Base-by-base conservation (phyloP, 176 grass and related monocot genomes). In the Ananas comosus region DNA sequence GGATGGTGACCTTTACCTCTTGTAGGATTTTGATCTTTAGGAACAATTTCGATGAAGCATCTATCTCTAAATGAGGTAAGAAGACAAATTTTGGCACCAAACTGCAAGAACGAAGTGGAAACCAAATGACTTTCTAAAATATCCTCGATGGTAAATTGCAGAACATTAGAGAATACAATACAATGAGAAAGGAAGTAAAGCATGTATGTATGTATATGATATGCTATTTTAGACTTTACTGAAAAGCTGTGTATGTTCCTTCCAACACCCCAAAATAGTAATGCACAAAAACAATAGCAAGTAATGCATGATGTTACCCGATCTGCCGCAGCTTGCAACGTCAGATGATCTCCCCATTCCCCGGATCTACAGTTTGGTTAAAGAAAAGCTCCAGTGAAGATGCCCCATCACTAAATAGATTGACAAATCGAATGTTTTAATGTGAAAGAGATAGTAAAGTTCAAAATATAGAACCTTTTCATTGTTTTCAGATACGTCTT, bases 311-410 rank as follows among this genome's bases (percentile, higher is more conserved):
- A 84, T 61, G 66, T 84, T 92, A 97, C 94, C 79, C 78, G 73
- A 65, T 97, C 94, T 81, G 94, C 94, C 81, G 86, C 86, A 4
- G 89, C 89, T 83, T 97, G 94, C 77, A 97, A 74, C 69, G 86
- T 97, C 53, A 97, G 81, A 80, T 97, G 89, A 77, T 97, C 94
- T 64, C 89, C 94, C 89, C 89, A 92, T 90, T 92, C 89, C 49
- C 94, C 86, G 71, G 89, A 85, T 73, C 89, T 97, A 79, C 75
- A 79, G 18, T 2, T 11, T 47, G 82, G 50, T 66, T 22, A 84
- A 64, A 75, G 77, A 28, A 78, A 82, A 81, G 47, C 11, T 53
- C 51, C 16, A 1, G 29, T 59, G 85, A 78, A 79, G 14, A 19
- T 69, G 33, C 74, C 79, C 54, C 76, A 64, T 10, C 69, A 51